Percentiles rank a stretch among this genome's conserved stretches.
phyloP scores from a whole-genome alignment of 2,329 filamentous ascomycete genomes.

The Alternaria tenuissima region DNA sequence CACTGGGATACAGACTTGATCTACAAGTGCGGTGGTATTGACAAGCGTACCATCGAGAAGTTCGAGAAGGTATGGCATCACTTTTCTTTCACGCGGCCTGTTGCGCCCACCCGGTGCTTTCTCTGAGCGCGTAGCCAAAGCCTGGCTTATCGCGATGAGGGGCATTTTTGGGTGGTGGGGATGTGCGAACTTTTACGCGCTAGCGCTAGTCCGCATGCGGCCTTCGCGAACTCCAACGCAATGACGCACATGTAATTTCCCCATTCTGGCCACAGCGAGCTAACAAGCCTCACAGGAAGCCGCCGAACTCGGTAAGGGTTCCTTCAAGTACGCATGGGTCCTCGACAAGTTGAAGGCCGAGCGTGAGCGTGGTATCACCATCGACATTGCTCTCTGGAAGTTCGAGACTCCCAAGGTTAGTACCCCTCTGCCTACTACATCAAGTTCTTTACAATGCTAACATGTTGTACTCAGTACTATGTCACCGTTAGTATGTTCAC shows the following conservation, averaged over 20 bases:
- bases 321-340: conserved; percentile 99
- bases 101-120: conserved; percentile 24
- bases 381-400: conserved; percentile 99
- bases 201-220: conserved; percentile 45
- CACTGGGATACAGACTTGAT: conserved; percentile 79
- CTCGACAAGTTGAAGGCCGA: conserved; percentile 99
- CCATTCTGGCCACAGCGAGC: conserved; percentile 24
- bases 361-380: conserved; percentile 99
- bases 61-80: conserved; percentile 92
- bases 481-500: neutral
- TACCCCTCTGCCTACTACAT: neutral
- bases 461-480: too few species aligned
- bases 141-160: conserved; percentile 48
- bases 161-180: conserved; percentile 51
- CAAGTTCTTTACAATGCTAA: too few species aligned
- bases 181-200: conserved; percentile 50
- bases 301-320: conserved; percentile 98
- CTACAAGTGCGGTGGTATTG: conserved; percentile 99
- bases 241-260: conserved; percentile 41
- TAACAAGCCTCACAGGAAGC: conserved; percentile 75
- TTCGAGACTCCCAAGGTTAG: conserved; percentile 84
- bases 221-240: conserved; percentile 39
- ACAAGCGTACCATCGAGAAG: conserved; percentile 99
- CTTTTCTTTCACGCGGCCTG: conserved; percentile 27
- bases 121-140: conserved; percentile 38